Base-by-base conservation (phyloP, 2,329 filamentous ascomycete genomes). In the Hypoxylon sp. region DNA sequence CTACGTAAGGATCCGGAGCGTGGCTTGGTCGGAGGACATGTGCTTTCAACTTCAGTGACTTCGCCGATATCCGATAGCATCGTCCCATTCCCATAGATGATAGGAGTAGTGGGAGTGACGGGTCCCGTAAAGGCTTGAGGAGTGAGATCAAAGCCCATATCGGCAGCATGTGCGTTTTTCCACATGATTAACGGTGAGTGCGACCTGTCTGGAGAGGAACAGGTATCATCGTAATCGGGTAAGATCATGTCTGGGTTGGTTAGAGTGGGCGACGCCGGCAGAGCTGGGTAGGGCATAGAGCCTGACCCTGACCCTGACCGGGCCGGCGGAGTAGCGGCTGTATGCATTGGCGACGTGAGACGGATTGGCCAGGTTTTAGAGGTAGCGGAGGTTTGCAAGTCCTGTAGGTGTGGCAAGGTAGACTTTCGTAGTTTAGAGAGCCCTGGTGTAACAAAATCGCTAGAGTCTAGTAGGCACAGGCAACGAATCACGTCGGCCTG, bases 241-340 rank as follows among this genome's bases (percentile, higher is more conserved):
- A 98, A 83, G 75, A 98, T 97, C 93, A 97, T 94, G 79, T 97
- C 94, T 57, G 94, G 94, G 80, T 97, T 97, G 62, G 94, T 97
- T 75, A 98, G 84, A 2, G 94, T 97, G 51, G 94, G 94, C 66
- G 93, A 97, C 11, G 89, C 89, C 70, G 92, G 90, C 64, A 85
- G 80, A 48, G 84, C 77, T 17, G 83, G 80, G 73, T 86, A 85
- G 47, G 80, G 67, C 61, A 75, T 70, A 55, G 75, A 75, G 68
- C 67, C 71, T 31, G 72, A 61, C 63, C 69, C 74, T 46, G 72
- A 70, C 46, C 61, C 62, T 44, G 66, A 60, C 14, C 71, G 74
- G 54, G 67, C 60, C 33, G 71, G 61, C 24, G 71, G 56, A 54
- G 66, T 72, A 37, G 74, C 70, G 52, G 71, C 55, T 46, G 70